A percentile compares a stretch with the other conserved stretches of the same genome.
Evolutionary conservation across 441 rosid species (phyloP).

Genomic region (Populus trichocarpa): DNA sequence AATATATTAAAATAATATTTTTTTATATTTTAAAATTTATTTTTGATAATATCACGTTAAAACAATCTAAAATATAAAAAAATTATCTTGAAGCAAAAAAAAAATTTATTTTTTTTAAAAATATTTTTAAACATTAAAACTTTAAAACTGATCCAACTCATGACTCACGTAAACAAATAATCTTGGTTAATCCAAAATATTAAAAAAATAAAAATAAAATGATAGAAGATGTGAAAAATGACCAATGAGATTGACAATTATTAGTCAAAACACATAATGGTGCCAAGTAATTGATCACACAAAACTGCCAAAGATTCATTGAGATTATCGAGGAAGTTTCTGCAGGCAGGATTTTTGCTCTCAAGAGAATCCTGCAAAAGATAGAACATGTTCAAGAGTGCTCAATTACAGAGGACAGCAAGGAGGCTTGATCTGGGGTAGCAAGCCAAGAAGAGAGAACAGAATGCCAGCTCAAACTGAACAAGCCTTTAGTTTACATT

Average conservation of each 20-base stretch:
- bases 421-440: not conserved
- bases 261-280: not conserved
- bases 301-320: slow-evolving; percentile 69
- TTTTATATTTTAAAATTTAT: no score
- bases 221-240: not conserved
- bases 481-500: not conserved
- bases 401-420: not conserved
- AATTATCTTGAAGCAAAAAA: no score
- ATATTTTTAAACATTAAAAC: no score
- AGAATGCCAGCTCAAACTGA: not conserved
- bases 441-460: not conserved
- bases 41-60: no score
- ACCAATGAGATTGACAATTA: not conserved
- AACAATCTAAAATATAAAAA: no score
- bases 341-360: slow-evolving; percentile 60
- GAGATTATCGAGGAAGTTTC: slow-evolving; percentile 54
- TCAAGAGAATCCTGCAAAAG: slow-evolving; percentile 69
- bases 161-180: no score
- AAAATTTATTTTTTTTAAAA: no score
- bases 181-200: no score
- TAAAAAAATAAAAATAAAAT: no score
- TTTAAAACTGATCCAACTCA: no score
- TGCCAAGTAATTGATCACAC: slow-evolving; percentile 46
- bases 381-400: slow-evolving; percentile 14
- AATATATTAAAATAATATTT: no score